Evolutionary conservation across 768 basidiomycete species (phyloP), one percentile per base, ranked within the genome.

Genomic region (Lactarius hatsudake): DNA sequence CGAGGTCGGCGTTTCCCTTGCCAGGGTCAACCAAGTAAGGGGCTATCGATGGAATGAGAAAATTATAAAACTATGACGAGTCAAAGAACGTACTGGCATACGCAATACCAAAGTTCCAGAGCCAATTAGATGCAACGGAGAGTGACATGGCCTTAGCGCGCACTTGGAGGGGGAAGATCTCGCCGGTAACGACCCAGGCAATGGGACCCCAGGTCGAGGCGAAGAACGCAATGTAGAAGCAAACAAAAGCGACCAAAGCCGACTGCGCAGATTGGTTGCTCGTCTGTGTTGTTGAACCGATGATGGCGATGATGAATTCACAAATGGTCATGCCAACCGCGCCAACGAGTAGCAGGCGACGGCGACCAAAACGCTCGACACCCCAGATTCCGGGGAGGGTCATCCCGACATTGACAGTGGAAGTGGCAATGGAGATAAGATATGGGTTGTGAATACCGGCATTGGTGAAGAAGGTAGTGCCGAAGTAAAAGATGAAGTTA

Each of bases 341-440:
- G 34, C 88, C 90, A 59, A 77, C 77, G 64, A 93, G 79, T 2
- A 93, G 79, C 81, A 92, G 87, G 8, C 90, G 90, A 23, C 90
- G 83, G 48, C 90, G 88, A 65, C 91, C 91, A 88, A 89, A 91
- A 76, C 79, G 82, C 75, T 93, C 91, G 72, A 91, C 89, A 78
- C 85, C 90, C 72, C 82, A 68, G 70, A 84, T 81, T 1, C 82
- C 82, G 10, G 82, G 82, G 32, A 84, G 65, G 72, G 79, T 79
- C 70, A 79, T 73, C 23, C 55, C 73, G 45, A 83, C 78, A 54
- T 81, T 80, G 64, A 81, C 88, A 74, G 92, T 82, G 73, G 84
- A 86, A 69, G 89, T 90, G 68, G 85, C 86, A 65, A 93, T 82
- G 59, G 82, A 79, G 75, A 86, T 86, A 60, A 89, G 76, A 80